A percentile compares a stretch with the other conserved stretches of the same genome.
These are phyloP conservation scores for Ceratocystis huliohia DNA, from an alignment of 2,329 filamentous ascomycete species.

Conservation along the genomic window DNA sequence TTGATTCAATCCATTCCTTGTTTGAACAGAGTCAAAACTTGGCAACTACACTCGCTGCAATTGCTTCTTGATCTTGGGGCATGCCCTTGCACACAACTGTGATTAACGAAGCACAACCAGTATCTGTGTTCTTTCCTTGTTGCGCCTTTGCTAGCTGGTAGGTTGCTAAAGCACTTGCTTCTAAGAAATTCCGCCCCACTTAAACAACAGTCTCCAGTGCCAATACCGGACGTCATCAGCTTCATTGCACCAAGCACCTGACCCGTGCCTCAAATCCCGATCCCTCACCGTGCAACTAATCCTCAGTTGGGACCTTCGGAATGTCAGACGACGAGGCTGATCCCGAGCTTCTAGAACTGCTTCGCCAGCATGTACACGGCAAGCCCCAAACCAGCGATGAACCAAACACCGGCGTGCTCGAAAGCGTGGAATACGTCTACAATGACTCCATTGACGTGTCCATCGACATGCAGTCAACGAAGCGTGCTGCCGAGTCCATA, in stretches of 20 bases:
- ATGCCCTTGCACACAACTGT: too few relatives aligned
- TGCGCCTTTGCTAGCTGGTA: neutral
- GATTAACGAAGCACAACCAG: neutral
- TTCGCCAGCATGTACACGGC: conserved; percentile 64
- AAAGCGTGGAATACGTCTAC: conserved; percentile 73
- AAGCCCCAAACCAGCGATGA: conserved; percentile 42
- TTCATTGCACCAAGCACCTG: neutral
- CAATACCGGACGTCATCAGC: neutral
- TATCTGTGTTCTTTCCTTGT: neutral
- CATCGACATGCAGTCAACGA: conserved; percentile 69
- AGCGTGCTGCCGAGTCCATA: conserved; percentile 67
- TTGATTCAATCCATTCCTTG: neutral
- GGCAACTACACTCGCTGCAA: too few relatives aligned
- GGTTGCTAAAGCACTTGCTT: neutral
- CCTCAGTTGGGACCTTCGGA: conserved; percentile 21
- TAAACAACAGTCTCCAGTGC: neutral
- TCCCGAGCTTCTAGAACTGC: conserved; percentile 70
- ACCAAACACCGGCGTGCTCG: conserved; percentile 69
- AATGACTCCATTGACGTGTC: conserved; percentile 90
- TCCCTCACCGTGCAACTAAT: neutral
- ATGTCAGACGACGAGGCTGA: conserved; percentile 94
- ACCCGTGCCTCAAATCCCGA: neutral
- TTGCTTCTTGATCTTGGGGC: too few relatives aligned
- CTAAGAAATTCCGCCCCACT: neutral
- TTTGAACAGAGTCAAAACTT: neutral